Base-by-base conservation (phyloP, 2,329 filamentous ascomycete species). In the Epichloe glyceriae region DNA sequence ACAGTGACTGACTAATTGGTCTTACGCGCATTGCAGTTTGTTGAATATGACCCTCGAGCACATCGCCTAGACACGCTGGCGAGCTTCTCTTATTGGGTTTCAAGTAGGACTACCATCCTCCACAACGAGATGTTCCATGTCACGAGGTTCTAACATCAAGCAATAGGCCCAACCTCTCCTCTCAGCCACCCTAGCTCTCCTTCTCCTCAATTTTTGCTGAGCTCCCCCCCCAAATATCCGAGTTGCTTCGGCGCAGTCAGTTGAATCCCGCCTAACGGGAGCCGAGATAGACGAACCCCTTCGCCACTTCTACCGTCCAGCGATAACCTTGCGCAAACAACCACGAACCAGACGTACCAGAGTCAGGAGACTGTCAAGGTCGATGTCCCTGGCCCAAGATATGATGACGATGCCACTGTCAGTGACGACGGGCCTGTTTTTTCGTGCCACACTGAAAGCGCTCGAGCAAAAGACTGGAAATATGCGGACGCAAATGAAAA, bases 401-500 rank as follows among this genome's bases (percentile, higher is more conserved):
- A 89, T 3, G 85, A 82, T 35, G 90, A 95, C 54, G 91, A 95
- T 68, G 82, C 88, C 67, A 82, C 85, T 54, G 79, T 85, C 20
- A 83, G 86, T 20, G 93, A 97, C 58, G 93, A 98, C 68, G 93
- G 93, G 0, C 93, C 94, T 0, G 75, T 98, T 1, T 98, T 98
- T 98, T 70, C 82, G 94, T 55, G 94, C 93, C 17, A 97, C 93
- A 0, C 94, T 98, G 76, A 96, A 96, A 65, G 86, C 90, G 0
- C 71, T 97, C 30, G 93, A 98, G 67, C 90, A 95, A 63, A 97
- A 95, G 72, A 98, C 91, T 0, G 88, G 89, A 42, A 94, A 86
- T 59, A 93, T 98, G 86, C 84, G 90, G 52, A 75, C 80, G 20
- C 87, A 91, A 58, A 96, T 97, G 82, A 98, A 98, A 68, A 94